These are phyloP conservation scores for Umbellularia californica DNA, from an alignment of 164 flowering plant species.

Conservation along the genomic window DNA sequence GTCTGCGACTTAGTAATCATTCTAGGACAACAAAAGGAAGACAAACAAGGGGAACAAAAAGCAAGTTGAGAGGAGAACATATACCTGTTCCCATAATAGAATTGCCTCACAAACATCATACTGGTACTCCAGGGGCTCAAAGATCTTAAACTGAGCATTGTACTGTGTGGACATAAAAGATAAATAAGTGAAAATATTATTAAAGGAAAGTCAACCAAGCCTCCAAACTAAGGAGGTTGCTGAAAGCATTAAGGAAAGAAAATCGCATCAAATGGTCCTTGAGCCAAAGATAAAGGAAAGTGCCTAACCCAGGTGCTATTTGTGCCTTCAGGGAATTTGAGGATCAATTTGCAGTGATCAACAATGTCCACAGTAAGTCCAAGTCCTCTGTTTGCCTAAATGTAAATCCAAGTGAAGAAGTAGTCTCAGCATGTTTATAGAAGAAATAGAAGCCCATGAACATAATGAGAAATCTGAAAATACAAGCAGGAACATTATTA, in stretches of 20 bases:
- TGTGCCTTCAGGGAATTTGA: conserved; percentile 89
- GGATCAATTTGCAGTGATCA: conserved; percentile 86
- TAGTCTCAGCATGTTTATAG: neutral
- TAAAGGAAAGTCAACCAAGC: no score
- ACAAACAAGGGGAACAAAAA: conserved; percentile 4
- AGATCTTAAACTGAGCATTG: conserved; percentile 76
- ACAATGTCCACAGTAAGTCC: conserved; percentile 84
- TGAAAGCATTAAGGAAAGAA: neutral
- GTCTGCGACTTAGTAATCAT: conserved; percentile 19
- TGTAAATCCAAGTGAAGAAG: neutral
- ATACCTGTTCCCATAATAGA: conserved; percentile 94
- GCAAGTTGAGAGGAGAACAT: conserved; percentile 3
- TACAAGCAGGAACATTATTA: neutral
- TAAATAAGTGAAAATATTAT: no score
- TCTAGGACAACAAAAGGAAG: neutral
- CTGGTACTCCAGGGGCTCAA: conserved; percentile 79
- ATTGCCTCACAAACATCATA: conserved; percentile 92
- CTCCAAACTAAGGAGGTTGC: neutral
- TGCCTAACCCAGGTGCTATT: conserved; percentile 91
- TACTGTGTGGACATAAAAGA: conserved; percentile 37
- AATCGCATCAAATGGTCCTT: neutral
- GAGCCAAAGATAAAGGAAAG: conserved; percentile 7
- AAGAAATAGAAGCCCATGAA: neutral
- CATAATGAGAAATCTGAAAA: neutral
- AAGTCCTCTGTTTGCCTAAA: conserved; percentile 89